Conservation (phyloP, 306 rosid genomes). For the Lathyrus tuberosus region DNA sequence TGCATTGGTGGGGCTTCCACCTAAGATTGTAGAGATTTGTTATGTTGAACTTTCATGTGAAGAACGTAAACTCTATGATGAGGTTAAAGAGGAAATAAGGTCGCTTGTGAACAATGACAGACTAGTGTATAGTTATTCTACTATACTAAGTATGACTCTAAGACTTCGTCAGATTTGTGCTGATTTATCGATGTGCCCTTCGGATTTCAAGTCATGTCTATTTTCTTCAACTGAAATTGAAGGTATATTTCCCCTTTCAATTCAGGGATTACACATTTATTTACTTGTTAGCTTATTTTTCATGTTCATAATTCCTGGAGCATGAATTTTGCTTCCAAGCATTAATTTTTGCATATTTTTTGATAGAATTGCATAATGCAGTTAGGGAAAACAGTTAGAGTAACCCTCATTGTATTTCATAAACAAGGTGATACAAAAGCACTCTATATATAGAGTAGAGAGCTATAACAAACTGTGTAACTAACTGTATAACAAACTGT, state of each 20-base stretch:
- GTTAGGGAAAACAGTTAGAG: too few species aligned
- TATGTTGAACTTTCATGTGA: constrained; percentile 66
- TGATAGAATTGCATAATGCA: too few species aligned
- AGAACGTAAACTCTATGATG: constrained; percentile 73
- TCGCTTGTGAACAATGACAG: constrained; percentile 33
- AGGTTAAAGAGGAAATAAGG: constrained; percentile 52
- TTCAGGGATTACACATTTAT: neutral
- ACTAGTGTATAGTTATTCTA: constrained; percentile 48
- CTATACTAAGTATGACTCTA: constrained; percentile 61
- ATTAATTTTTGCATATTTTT: neutral
- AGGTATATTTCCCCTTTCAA: constrained; percentile 49
- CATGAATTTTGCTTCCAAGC: constrained; percentile 8
- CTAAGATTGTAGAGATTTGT: constrained; percentile 64
- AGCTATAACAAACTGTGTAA: too few species aligned
- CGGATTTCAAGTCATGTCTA: constrained; percentile 49
- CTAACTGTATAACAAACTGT: too few species aligned
- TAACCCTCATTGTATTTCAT: too few species aligned
- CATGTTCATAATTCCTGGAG: constrained; percentile 7
- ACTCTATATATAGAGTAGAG: too few species aligned
- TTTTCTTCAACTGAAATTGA: constrained; percentile 55
- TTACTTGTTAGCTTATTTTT: constrained; percentile 30
- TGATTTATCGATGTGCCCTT: constrained; percentile 68
- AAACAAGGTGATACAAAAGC: too few species aligned
- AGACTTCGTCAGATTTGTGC: constrained; percentile 86
- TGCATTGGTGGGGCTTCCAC: constrained; percentile 65